Base-by-base conservation (phyloP, 208 protist genomes). In the Trypanosoma mega region DNA sequence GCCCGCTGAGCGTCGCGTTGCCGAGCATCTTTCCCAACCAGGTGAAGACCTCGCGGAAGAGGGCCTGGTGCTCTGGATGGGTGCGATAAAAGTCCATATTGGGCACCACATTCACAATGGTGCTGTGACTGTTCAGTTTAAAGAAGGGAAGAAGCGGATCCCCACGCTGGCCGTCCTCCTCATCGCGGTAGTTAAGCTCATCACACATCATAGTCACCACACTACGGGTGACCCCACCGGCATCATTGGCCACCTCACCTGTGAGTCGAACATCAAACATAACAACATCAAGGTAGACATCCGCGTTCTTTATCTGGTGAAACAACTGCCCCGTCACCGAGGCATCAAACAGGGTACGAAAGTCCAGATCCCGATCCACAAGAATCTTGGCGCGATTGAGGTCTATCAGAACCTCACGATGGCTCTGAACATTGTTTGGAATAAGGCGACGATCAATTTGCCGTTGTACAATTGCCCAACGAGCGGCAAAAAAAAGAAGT, bases 21-120 rank as follows among this genome's bases (percentile, higher is more conserved):
- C 86, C 90, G 26, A 96, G 69, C n/a, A 93, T 23, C 71, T 79
- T 87, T n/a, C 90, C 90, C 11, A 96, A 66, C 85, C 85, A 96
- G 30, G 63, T 77, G 44, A 83, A 73, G 27, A 81, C 33, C 16
- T 71, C 41, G 14, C 59, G 2, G 48, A 57, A 61, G 8, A 62
- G 60, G 56, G 69, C 63, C 37, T 73, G 81, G 21, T 73, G 76
- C 23, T 75, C 72, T 30, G 67, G 71, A 31, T 77, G 76, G n/a
- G 58, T 61, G 43, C 71, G 59, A 33, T 87, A 68, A 23, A 74
- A 74, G 20, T 72, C 54, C 76, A 92, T 89, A 63, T 96, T 96
- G 24, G 90, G 90, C 29, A 93, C 82, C 0, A 93, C 63, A 18
- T 68, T 92, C 71, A 89, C 84, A 48, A 92, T 72, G 41, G 76